A percentile compares a stretch with the other conserved stretches of the same genome.
Conservation (phyloP, 495 filamentous ascomycete genomes). For the Staphylotrichum tortipilum region DNA sequence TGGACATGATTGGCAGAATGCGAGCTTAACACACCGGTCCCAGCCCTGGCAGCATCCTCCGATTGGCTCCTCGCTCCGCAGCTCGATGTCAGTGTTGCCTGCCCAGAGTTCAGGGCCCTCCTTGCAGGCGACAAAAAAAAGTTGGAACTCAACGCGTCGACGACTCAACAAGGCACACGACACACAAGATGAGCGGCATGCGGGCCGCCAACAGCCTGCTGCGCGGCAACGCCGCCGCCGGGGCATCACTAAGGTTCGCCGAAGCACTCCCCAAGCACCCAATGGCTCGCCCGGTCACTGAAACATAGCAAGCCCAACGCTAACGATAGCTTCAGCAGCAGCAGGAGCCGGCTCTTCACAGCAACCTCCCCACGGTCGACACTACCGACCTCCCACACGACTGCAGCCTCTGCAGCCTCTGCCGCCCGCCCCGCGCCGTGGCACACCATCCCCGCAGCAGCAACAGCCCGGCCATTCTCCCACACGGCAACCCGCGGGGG, state of each 20-base stretch:
- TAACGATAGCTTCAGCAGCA: not conserved
- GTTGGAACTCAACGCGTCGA: too few species aligned
- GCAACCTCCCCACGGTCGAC: not conserved
- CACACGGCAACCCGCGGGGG: constrained; percentile 1
- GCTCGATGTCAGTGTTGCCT: too few species aligned
- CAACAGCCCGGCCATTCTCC: constrained; percentile 7
- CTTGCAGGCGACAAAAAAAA: not conserved
- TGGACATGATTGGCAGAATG: too few species aligned
- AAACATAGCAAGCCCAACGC: too few species aligned
- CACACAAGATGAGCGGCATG: constrained; percentile 15
- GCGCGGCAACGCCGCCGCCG: constrained; percentile 5
- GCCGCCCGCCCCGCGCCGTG: not conserved
- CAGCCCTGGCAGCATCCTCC: not conserved
- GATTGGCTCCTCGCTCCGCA: too few species aligned
- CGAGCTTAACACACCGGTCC: not conserved
- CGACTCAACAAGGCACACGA: not conserved
- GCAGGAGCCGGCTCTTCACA: not conserved
- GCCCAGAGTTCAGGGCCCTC: too few species aligned
- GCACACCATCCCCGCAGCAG: too few species aligned
- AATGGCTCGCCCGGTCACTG: constrained; percentile 2
- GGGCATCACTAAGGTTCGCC: constrained; percentile 6
- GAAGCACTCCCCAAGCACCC: not conserved
- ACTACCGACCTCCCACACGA: not conserved
- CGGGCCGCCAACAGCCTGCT: constrained; percentile 17
- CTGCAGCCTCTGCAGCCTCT: not conserved